phyloP scores from a whole-genome alignment of 352 stramenopile species.

The Phytophthora podocarpi region DNA sequence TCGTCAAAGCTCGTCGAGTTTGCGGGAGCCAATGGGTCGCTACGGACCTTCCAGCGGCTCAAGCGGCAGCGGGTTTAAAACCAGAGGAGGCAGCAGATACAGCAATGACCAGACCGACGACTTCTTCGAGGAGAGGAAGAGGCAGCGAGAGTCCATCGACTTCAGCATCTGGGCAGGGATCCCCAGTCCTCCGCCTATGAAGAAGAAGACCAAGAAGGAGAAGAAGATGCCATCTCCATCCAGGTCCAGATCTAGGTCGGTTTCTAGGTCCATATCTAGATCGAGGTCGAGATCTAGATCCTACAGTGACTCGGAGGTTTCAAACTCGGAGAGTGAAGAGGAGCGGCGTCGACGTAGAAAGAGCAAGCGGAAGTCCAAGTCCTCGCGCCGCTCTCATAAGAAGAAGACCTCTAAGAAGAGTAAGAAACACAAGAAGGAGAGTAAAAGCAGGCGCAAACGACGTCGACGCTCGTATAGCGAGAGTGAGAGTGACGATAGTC shows the following conservation, averaged over 20 bases:
- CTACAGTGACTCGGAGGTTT: constrained; percentile 29
- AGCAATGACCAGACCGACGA: constrained; percentile 50
- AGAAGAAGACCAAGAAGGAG: constrained; percentile 55
- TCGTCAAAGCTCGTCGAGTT: constrained; percentile 29
- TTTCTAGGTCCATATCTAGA: constrained; percentile 12
- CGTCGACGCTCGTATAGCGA: constrained; percentile 31
- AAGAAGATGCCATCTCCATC: constrained; percentile 24
- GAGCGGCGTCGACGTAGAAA: constrained; percentile 45
- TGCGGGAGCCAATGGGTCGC: constrained; percentile 33
- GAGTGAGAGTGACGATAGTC: constrained; percentile 33
- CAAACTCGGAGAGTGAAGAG: constrained; percentile 36
- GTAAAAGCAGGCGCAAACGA: constrained; percentile 30
- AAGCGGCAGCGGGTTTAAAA: constrained; percentile 24
- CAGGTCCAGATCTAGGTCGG: constrained; percentile 20
- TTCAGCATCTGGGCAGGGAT: constrained; percentile 84
- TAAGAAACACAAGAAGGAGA: constrained; percentile 43
- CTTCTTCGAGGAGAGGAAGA: constrained; percentile 80
- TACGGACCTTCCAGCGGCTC: constrained; percentile 28
- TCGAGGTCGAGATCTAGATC: constrained; percentile 23
- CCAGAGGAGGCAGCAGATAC: constrained; percentile 19
- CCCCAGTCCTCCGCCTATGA: constrained; percentile 64
- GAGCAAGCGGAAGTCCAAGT: constrained; percentile 41
- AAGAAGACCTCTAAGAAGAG: constrained; percentile 45
- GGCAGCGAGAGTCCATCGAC: constrained; percentile 53
- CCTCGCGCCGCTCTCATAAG: constrained; percentile 42